phyloP scores from a whole-genome alignment of 257 asterid genomes.

The Penstemon eatonii region DNA sequence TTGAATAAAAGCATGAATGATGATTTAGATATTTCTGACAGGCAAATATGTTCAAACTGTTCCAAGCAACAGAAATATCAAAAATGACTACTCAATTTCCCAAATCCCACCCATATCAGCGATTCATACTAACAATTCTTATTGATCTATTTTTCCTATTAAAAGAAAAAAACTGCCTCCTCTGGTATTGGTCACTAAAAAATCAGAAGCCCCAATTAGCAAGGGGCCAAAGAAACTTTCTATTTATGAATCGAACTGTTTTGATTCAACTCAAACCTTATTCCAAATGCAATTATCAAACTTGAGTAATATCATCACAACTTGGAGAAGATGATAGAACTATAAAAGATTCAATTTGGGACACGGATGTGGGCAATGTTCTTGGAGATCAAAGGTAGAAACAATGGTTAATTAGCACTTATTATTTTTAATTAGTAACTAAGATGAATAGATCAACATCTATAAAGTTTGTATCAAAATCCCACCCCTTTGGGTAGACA shows the following conservation, averaged over 20 bases:
- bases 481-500: constrained; percentile 25
- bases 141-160: constrained; percentile 4
- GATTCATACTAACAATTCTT: background rate
- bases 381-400: too few relatives aligned
- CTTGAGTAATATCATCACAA: background rate
- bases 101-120: background rate
- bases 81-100: background rate
- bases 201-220: too few relatives aligned
- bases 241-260: background rate
- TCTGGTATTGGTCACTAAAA: too few relatives aligned
- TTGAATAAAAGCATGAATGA: too few relatives aligned
- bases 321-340: background rate
- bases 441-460: too few relatives aligned
- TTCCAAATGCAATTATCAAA: background rate
- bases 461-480: background rate
- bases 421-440: too few relatives aligned
- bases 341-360: too few relatives aligned
- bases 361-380: too few relatives aligned
- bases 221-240: background rate
- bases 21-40: background rate
- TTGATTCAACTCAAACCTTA: background rate
- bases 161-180: background rate
- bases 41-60: constrained; percentile 6
- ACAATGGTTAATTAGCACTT: too few relatives aligned
- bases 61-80: background rate